Percentiles rank a stretch among this genome's conserved stretches.
Evolutionary conservation across 495 filamentous ascomycete species (phyloP).

Genomic region (Annulohypoxylon stygium): DNA sequence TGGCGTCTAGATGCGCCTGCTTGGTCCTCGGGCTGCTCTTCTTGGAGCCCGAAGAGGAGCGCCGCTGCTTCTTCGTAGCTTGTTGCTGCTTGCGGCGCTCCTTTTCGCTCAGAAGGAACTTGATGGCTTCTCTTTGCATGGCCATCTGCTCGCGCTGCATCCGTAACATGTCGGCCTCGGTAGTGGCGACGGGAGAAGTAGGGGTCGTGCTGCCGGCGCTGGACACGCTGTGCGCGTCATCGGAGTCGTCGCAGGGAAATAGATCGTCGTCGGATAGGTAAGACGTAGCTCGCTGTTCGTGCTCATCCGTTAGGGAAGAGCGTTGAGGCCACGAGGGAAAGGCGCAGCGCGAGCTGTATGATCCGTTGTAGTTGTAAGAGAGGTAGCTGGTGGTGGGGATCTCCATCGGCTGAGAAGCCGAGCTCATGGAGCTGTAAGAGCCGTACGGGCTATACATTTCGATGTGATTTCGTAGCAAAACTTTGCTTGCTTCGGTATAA

Average conservation of each 20-base stretch:
- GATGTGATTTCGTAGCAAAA: constrained; percentile 18
- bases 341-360: constrained; percentile 59
- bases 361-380: constrained; percentile 43
- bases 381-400: constrained; percentile 62
- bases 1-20: constrained; percentile 62
- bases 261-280: constrained; percentile 67
- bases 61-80: constrained; percentile 48
- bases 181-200: constrained; percentile 49
- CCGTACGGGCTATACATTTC: constrained; percentile 64
- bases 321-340: constrained; percentile 66
- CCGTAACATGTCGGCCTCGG: constrained; percentile 58
- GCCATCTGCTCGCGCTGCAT: constrained; percentile 59
- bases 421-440: constrained; percentile 58
- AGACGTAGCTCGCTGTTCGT: constrained; percentile 57
- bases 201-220: constrained; percentile 60
- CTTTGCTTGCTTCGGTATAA: background rate
- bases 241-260: constrained; percentile 55
- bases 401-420: constrained; percentile 64
- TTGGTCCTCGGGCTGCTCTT: constrained; percentile 61
- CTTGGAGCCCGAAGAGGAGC: constrained; percentile 53
- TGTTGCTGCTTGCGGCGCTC: constrained; percentile 54
- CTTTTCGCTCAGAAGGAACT: constrained; percentile 61
- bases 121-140: constrained; percentile 61
- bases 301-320: constrained; percentile 56
- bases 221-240: constrained; percentile 61